These are phyloP conservation scores for Kazachstania psychrophila DNA, from an alignment of 805 yeast species.

Conservation along the genomic window DNA sequence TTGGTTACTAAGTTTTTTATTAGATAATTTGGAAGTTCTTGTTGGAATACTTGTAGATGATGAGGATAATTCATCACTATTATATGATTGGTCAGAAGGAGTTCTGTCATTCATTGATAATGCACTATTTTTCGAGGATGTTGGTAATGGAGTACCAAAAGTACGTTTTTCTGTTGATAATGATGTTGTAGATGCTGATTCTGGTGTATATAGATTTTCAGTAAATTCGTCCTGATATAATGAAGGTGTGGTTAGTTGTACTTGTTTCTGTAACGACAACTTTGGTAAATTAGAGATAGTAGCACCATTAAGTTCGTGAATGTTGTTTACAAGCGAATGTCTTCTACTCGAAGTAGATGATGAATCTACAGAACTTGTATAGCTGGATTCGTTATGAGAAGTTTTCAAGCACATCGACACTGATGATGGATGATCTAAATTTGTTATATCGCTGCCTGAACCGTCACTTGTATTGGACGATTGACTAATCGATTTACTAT, in stretches of 20 bases:
- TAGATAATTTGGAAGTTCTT: background rate
- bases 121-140: conserved; percentile 1
- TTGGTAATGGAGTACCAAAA: background rate
- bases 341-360: conserved; percentile 5
- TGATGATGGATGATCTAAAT: too few relatives aligned
- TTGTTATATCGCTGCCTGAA: too few relatives aligned
- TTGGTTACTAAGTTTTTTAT: background rate
- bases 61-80: background rate
- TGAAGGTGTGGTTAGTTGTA: background rate
- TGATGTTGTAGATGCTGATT: background rate
- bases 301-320: background rate
- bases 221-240: background rate
- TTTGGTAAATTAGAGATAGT: conserved; percentile 1
- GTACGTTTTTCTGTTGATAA: background rate
- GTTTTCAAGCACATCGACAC: too few relatives aligned
- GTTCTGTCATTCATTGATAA: background rate
- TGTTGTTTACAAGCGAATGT: conserved; percentile 3
- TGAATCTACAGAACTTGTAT: background rate
- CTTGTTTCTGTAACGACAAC: background rate
- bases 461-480: too few relatives aligned
- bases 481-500: too few relatives aligned
- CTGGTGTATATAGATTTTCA: background rate
- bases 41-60: background rate
- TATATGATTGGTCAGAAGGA: background rate
- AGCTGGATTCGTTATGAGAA: background rate